Evolutionary conservation across 148 eudicot genomes (phyloP).

Genomic region (Silene latifolia): DNA sequence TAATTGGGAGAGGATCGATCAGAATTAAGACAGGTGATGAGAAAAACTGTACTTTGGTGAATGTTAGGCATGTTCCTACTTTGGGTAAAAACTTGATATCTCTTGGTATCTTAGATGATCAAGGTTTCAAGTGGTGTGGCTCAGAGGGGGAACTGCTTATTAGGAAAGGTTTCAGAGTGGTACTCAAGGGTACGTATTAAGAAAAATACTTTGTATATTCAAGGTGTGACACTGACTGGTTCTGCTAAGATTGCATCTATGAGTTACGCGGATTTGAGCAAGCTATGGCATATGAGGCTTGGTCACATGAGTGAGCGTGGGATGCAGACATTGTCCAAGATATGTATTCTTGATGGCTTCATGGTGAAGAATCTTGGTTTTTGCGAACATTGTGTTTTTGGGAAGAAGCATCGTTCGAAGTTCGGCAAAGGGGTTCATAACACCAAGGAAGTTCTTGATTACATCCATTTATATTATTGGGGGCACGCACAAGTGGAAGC

Average conservation of each 20-base stretch:
- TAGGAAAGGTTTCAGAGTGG: not conserved
- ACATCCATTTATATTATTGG: not conserved
- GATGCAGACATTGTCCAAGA: not conserved
- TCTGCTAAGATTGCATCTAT: not conserved
- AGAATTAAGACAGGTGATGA: not conserved
- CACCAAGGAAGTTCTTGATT: too few relatives aligned
- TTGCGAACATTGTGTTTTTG: constrained; percentile 9
- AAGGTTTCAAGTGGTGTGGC: too few relatives aligned
- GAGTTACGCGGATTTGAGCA: not conserved
- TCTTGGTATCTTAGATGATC: too few relatives aligned
- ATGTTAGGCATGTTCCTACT: too few relatives aligned
- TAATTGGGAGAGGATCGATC: not conserved
- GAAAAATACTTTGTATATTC: not conserved
- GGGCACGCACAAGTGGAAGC: not conserved
- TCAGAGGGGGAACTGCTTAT: too few relatives aligned
- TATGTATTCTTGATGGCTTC: constrained; percentile 1
- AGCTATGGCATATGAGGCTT: not conserved
- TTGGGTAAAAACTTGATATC: too few relatives aligned
- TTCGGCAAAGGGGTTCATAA: not conserved
- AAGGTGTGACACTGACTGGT: constrained; percentile 4
- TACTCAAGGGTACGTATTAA: not conserved
- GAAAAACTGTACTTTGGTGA: too few relatives aligned
- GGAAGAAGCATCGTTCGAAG: not conserved
- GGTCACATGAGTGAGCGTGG: too few relatives aligned
- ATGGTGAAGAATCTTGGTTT: not conserved